A percentile compares a stretch with the other conserved stretches of the same genome.
Conservation (phyloP, 192 early-diverging fungal species). For the Backusella tuberculispora region DNA sequence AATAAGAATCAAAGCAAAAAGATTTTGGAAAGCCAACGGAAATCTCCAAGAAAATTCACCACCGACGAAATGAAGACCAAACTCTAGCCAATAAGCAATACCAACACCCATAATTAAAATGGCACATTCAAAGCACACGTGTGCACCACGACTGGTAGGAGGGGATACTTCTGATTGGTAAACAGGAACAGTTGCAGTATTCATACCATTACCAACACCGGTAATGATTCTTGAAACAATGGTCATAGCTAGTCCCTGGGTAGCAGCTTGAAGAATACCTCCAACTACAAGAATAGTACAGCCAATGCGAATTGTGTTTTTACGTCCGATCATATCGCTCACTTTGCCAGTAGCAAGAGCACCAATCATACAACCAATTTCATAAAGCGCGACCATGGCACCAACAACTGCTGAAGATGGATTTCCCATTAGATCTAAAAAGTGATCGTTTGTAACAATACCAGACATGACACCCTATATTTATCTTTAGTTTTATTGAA, state of each 20-base stretch:
- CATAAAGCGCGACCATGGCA: conserved; percentile 46
- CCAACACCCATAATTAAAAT: conserved; percentile 54
- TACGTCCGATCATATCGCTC: conserved; percentile 56
- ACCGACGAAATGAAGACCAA: conserved; percentile 38
- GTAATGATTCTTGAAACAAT: conserved; percentile 55
- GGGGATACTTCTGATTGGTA: conserved; percentile 57
- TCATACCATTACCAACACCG: conserved; percentile 55
- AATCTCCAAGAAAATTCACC: conserved; percentile 63
- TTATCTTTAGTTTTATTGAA: background rate
- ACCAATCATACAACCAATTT: conserved; percentile 38
- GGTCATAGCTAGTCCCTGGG: conserved; percentile 46
- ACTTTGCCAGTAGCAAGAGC: conserved; percentile 42
- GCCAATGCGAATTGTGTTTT: conserved; percentile 49
- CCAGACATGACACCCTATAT: conserved; percentile 35
- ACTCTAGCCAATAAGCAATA: conserved; percentile 55
- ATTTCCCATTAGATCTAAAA: conserved; percentile 20
- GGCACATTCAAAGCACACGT: conserved; percentile 53
- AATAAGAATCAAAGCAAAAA: conserved; percentile 66
- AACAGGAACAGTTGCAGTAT: conserved; percentile 57
- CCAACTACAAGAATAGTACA: conserved; percentile 54
- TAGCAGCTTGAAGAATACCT: conserved; percentile 53
- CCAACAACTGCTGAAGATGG: conserved; percentile 47
- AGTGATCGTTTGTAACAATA: conserved; percentile 28
- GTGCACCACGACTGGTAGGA: conserved; percentile 54
- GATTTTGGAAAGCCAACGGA: conserved; percentile 72